These are phyloP conservation scores for Euphorbia tirucalli DNA, from an alignment of 345 rosid species.

Conservation along the genomic window DNA sequence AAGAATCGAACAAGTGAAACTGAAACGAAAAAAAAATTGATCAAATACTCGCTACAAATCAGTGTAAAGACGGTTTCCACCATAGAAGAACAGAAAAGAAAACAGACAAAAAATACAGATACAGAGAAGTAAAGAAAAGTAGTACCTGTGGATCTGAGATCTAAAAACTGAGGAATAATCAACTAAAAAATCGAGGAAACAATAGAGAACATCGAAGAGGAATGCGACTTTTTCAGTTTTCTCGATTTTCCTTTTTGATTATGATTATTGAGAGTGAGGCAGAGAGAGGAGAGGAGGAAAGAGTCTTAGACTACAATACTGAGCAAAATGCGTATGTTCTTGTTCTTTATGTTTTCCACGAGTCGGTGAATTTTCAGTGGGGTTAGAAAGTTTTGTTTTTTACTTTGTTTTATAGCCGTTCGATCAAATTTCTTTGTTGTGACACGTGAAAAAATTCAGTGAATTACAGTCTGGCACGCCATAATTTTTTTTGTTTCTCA, in stretches of 20 bases:
- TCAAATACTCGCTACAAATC: too few relatives aligned
- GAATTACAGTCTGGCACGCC: not conserved
- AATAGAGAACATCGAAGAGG: conserved; percentile 21
- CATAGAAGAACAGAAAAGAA: not conserved
- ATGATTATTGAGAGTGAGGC: not conserved
- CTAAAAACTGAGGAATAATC: conserved; percentile 10
- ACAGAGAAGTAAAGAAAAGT: not conserved
- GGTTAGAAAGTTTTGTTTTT: not conserved
- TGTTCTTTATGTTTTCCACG: conserved; percentile 9
- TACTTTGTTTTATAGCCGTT: not conserved
- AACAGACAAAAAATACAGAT: not conserved
- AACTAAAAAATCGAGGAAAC: not conserved
- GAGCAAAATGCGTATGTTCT: conserved; percentile 4
- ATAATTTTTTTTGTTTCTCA: not conserved
- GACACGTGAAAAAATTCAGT: not conserved
- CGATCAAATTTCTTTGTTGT: not conserved
- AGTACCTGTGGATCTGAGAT: conserved; percentile 37
- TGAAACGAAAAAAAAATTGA: not conserved
- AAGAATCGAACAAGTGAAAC: not conserved
- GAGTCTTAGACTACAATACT: conserved; percentile 1
- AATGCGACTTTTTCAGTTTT: conserved; percentile 1
- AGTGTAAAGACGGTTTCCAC: not conserved
- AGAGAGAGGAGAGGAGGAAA: not conserved
- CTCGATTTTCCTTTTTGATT: not conserved
- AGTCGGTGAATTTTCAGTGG: conserved; percentile 3